Evolutionary conservation across 1,284 basidiomycete genomes (phyloP), one percentile per base, ranked within the genome.

Genomic region (Cutaneotrichosporon spelunceum): DNA sequence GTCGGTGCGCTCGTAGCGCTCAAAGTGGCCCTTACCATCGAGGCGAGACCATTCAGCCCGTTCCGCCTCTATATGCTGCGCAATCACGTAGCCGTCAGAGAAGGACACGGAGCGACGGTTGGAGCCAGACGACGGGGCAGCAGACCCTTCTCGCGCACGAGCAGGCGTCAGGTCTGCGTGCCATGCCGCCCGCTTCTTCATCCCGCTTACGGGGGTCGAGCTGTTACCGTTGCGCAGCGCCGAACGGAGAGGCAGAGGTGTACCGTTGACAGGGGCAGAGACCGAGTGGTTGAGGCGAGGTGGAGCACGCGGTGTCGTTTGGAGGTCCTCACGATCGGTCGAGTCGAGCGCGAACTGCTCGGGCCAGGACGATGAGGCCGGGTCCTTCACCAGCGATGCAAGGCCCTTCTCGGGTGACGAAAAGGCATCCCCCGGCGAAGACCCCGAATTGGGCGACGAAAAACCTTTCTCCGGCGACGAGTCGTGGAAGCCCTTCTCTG

Each of bases 61-160:
- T 30, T 34, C 56, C 36, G 59, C 44, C 34, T 60, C 47, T 21
- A 61, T 53, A n/a, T 53, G 50, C 50, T 61, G 50, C 10, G 60
- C 55, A 24, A 61, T 61, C 8, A 66, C 56, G 72, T 88, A 89
- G 5, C 93, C 92, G 73, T 97, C 93, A 21, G 91, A 94, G 79
- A 97, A 97, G 75, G 91, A 93, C 57, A 97, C 93, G 49, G 90
- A 93, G 33, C 93, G 85, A 64, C 87, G 83, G 5, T 62, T 63
- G 44, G 70, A 71, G 33, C 62, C 62, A 29, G 63, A 68, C 13
- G 57, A 63, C 2, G 65, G 63, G 2, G 59, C 63, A 9, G 53
- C 61, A 2, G 57, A 61, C 49, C 21, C 57, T 52, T 34, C 44
- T 3, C 59, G 57, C 21, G 36, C 21, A 24, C 67, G 65, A 1